Conservation (phyloP, 768 basidiomycete genomes). For the Xerocomus spinulosus region DNA sequence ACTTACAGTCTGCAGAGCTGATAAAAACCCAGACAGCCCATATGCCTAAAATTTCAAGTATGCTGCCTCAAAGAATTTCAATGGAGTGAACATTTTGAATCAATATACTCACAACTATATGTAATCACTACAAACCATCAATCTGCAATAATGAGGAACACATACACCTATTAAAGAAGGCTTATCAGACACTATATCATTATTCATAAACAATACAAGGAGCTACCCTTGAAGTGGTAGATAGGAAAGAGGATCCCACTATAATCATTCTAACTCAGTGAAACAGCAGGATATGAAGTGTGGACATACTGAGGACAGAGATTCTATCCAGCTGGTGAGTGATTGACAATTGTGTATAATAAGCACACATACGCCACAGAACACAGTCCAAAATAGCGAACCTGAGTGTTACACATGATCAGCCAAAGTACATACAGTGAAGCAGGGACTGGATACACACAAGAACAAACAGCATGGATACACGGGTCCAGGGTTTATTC, state of each 20-base stretch:
- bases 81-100: too few relatives aligned
- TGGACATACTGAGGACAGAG: neutral
- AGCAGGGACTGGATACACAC: conserved; percentile 1
- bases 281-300: neutral
- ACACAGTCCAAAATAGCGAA: neutral
- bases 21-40: neutral
- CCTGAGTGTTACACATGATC: neutral
- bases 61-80: neutral
- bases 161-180: too few relatives aligned
- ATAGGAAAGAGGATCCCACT: too few relatives aligned
- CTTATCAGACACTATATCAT: too few relatives aligned
- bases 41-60: neutral
- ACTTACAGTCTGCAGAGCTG: neutral
- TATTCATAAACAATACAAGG: neutral
- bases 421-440: neutral
- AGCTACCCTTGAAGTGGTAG: too few relatives aligned
- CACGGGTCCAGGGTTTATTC: conserved; percentile 7
- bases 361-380: neutral
- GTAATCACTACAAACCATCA: too few relatives aligned
- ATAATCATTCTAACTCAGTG: neutral
- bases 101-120: too few relatives aligned
- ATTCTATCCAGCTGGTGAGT: neutral
- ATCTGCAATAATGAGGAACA: too few relatives aligned
- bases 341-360: too few relatives aligned
- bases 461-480: conserved; percentile 8